Evolutionary conservation across 805 yeast genomes (phyloP), one percentile per base, ranked within the genome.

Genomic region (Millerago galiae): DNA sequence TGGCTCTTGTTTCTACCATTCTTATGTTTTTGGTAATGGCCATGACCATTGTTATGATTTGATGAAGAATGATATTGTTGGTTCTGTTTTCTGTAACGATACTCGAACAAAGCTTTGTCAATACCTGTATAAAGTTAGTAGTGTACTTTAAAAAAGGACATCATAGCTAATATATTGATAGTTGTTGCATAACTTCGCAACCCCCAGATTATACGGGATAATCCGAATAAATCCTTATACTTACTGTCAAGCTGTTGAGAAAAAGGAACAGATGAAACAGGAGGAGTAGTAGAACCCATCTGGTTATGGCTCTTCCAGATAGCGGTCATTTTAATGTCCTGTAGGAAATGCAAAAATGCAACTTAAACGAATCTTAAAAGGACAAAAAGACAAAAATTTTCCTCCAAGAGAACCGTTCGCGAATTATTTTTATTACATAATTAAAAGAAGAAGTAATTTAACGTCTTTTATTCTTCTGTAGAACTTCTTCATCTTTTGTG

Each of bases 401-500:
- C 7, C 24, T 21, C 24, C 24, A 21, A 21, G 7, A 21, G 14
- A 10, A 14, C 7, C 7, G 3, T 29, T 10, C 32, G 17, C 32
- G 32, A 29, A 29, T n/a, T 14, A 14, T n/a, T 18, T 16, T 16
- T 15, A 31, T 38, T 33, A n/a, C n/a, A n/a, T n/a, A n/a, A n/a
- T n/a, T n/a, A n/a, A n/a, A n/a, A n/a, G n/a, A n/a, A n/a, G n/a
- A n/a, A n/a, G n/a, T n/a, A n/a, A n/a, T n/a, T n/a, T n/a, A 53
- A 35, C 57, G 57, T 52, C 64, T 63, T 48, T 65, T 68, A 40
- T 59, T 62, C 51, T 65, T 68, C 49, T 65, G 72, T 51, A 84
- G 84, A 37, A 85, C 84, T 62, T 93, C 99, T 40, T 79, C 90
- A 38, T 89, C 97, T 50, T 79, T 80, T 32, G 84, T 77, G 12